phyloP scores from a whole-genome alignment of 176 grass and related monocot species.

The Typha latifolia region DNA sequence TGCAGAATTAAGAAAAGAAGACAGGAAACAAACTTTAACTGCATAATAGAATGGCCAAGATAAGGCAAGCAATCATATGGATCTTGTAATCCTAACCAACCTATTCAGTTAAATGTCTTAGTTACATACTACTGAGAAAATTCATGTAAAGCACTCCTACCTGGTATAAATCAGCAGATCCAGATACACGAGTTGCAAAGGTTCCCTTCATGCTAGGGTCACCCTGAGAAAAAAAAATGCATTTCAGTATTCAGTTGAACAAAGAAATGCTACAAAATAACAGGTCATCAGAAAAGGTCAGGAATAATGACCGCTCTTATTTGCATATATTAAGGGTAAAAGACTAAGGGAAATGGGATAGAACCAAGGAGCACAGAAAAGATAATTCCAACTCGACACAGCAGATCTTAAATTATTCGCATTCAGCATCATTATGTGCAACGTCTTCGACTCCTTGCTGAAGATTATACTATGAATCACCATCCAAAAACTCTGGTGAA shows the following conservation, averaged over 20 bases:
- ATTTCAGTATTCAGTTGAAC: not conserved
- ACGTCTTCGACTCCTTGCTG: no score
- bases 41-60: not conserved
- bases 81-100: not conserved
- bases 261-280: not conserved
- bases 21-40: not conserved
- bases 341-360: no score
- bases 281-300: no score
- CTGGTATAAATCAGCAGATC: conserved; percentile 92
- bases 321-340: no score
- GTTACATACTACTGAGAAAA: not conserved
- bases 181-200: conserved; percentile 92
- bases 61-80: not conserved
- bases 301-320: no score
- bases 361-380: no score
- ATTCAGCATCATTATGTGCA: no score
- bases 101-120: not conserved
- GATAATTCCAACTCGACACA: no score
- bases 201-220: conserved; percentile 74
- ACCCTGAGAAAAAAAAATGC: conserved; percentile 40
- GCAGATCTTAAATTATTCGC: no score
- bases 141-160: conserved; percentile 20
- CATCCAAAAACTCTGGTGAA: no score
- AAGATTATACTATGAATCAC: no score
- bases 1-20: not conserved